A percentile compares a stretch with the other conserved stretches of the same genome.
These are phyloP conservation scores for Betula pendula DNA, from an alignment of 306 rosid species.

Conservation along the genomic window DNA sequence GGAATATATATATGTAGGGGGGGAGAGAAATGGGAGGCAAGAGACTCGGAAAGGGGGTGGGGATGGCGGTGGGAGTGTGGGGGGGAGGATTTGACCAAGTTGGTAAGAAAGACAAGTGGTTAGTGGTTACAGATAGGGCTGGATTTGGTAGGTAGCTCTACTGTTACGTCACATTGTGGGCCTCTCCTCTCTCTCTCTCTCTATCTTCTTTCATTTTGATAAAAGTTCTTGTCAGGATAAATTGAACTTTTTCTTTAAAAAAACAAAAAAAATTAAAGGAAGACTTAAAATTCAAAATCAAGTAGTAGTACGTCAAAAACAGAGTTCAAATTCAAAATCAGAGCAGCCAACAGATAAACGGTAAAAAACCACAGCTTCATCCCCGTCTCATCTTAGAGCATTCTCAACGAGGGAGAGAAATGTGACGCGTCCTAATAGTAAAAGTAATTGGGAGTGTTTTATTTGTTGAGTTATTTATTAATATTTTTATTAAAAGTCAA, in stretches of 20 bases:
- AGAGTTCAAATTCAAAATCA: background rate
- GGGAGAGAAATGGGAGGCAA: too few species aligned
- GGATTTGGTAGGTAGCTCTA: conserved; percentile 46
- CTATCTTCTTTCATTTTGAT: too few species aligned
- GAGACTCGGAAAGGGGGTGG: conserved; percentile 7
- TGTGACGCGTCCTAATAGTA: too few species aligned
- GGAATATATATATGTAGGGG: too few species aligned
- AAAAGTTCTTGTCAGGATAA: background rate
- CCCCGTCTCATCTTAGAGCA: too few species aligned
- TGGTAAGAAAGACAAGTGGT: conserved; percentile 53
- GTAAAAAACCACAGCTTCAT: too few species aligned
- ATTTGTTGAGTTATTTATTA: too few species aligned
- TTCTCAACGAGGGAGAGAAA: too few species aligned
- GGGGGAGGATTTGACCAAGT: conserved; percentile 42
- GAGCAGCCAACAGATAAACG: too few species aligned
- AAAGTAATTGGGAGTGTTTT: too few species aligned
- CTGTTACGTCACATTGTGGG: conserved; percentile 46
- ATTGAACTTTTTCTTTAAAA: background rate
- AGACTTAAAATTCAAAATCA: background rate
- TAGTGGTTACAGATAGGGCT: conserved; percentile 45
- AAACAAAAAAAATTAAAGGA: background rate
- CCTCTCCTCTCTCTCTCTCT: background rate
- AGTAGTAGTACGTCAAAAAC: background rate
- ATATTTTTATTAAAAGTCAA: too few species aligned
- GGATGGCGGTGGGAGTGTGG: conserved; percentile 13